phyloP scores from a whole-genome alignment of 257 asterid genomes.

The Salvia hispanica region DNA sequence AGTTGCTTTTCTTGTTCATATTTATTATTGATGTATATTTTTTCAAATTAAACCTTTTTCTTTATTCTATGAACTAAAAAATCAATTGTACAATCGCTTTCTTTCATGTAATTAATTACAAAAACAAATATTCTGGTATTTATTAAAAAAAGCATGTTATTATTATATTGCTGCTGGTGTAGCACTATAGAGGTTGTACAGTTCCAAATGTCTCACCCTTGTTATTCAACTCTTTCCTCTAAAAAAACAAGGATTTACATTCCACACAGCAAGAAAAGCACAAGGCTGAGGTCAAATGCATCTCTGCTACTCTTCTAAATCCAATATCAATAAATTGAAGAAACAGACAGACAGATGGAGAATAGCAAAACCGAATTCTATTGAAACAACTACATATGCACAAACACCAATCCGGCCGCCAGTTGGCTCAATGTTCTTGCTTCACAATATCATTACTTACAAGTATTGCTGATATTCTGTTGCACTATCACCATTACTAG shows the following conservation, averaged over 20 bases:
- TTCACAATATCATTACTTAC: not conserved
- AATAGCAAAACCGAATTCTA: slow-evolving; percentile 14
- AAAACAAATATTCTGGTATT: too few species aligned
- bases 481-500: slow-evolving; percentile 30
- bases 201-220: not conserved
- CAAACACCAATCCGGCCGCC: slow-evolving; percentile 8
- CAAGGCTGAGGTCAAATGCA: slow-evolving; percentile 86
- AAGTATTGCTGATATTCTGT: slow-evolving; percentile 38
- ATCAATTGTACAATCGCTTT: too few species aligned
- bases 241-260: not conserved
- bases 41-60: too few species aligned
- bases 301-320: slow-evolving; percentile 51
- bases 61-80: too few species aligned
- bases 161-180: too few species aligned
- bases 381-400: slow-evolving; percentile 32
- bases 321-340: not conserved
- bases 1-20: slow-evolving; percentile 33
- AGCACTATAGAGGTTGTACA: too few species aligned
- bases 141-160: too few species aligned
- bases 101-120: too few species aligned
- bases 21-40: too few species aligned
- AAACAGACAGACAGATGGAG: too few species aligned
- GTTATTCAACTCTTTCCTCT: not conserved
- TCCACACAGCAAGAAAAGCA: slow-evolving; percentile 77
- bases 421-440: slow-evolving; percentile 4